Percentiles rank a stretch among this genome's conserved stretches.
Conservation (phyloP, 805 yeast genomes). For the Candida tallmaniae region DNA sequence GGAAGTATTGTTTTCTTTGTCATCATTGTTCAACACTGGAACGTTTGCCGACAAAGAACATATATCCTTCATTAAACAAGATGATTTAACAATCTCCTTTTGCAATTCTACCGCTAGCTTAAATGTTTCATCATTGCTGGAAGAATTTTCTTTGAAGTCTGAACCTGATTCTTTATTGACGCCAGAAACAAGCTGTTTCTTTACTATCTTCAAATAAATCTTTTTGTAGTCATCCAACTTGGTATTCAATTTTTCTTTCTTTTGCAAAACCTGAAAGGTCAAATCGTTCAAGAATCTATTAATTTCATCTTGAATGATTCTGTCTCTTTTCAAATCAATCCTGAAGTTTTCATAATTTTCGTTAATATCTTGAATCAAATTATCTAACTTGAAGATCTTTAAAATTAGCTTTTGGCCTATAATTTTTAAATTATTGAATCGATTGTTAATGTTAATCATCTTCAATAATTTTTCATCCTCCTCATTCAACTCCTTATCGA, state of each 20-base stretch:
- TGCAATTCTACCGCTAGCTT: slow-evolving; percentile 24
- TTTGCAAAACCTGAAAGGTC: slow-evolving; percentile 29
- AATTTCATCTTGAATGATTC: slow-evolving; percentile 38
- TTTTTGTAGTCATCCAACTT: slow-evolving; percentile 8
- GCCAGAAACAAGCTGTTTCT: neutral
- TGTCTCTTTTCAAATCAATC: slow-evolving; percentile 25
- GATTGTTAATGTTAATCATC: slow-evolving; percentile 18
- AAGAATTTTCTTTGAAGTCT: neutral
- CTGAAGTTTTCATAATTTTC: slow-evolving; percentile 10
- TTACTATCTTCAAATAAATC: slow-evolving; percentile 5
- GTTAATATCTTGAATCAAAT: slow-evolving; percentile 26
- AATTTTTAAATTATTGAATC: slow-evolving; percentile 21
- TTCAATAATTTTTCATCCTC: slow-evolving; percentile 29
- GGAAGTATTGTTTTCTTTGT: slow-evolving; percentile 8
- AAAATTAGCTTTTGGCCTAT: slow-evolving; percentile 25
- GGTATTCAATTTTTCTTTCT: slow-evolving; percentile 24
- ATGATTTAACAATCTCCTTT: slow-evolving; percentile 17
- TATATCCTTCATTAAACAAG: slow-evolving; percentile 3
- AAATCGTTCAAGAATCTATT: slow-evolving; percentile 36
- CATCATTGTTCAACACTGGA: slow-evolving; percentile 10
- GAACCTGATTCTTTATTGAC: neutral
- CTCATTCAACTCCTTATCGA: slow-evolving; percentile 35
- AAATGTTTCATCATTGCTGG: slow-evolving; percentile 9
- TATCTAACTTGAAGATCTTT: slow-evolving; percentile 28
- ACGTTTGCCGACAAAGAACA: slow-evolving; percentile 9